Evolutionary conservation across 23 red algal species (phyloP).

Genomic region (Gracilaria caudata): DNA sequence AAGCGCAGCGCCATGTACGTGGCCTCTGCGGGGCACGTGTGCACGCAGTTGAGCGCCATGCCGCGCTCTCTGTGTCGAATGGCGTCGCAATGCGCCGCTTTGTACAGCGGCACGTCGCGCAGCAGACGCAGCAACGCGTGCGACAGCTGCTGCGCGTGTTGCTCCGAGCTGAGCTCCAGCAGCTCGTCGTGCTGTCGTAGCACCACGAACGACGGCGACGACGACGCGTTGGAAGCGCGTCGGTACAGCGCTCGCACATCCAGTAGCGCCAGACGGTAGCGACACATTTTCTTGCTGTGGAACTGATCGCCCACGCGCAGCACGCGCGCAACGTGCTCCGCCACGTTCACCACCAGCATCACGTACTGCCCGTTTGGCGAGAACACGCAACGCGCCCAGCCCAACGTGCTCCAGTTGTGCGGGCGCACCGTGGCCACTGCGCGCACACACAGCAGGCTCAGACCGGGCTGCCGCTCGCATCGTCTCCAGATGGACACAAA

Average conservation of each 20-base stretch:
- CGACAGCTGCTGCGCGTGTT: background rate
- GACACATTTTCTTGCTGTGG: slow-evolving; percentile 30
- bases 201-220: background rate
- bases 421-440: background rate
- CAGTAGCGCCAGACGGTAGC: background rate
- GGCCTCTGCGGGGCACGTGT: slow-evolving; percentile 49
- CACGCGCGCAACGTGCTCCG: slow-evolving; percentile 29
- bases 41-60: slow-evolving; percentile 46
- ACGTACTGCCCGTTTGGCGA: slow-evolving; percentile 2
- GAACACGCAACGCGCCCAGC: slow-evolving; percentile 40
- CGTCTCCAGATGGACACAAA: slow-evolving; percentile 29
- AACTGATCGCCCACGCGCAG: slow-evolving; percentile 30
- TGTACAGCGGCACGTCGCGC: background rate
- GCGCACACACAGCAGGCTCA: background rate
- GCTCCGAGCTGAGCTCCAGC: background rate
- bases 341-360: slow-evolving; percentile 44
- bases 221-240: too few relatives aligned
- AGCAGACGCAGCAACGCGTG: background rate
- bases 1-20: slow-evolving; percentile 66
- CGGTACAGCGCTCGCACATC: slow-evolving; percentile 4
- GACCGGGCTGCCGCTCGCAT: too few relatives aligned
- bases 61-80: background rate
- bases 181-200: background rate
- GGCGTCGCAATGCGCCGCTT: background rate
- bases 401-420: slow-evolving; percentile 41